Evolutionary conservation across 345 rosid genomes (phyloP), one percentile per base, ranked within the genome.

Genomic region (Pistacia vera): DNA sequence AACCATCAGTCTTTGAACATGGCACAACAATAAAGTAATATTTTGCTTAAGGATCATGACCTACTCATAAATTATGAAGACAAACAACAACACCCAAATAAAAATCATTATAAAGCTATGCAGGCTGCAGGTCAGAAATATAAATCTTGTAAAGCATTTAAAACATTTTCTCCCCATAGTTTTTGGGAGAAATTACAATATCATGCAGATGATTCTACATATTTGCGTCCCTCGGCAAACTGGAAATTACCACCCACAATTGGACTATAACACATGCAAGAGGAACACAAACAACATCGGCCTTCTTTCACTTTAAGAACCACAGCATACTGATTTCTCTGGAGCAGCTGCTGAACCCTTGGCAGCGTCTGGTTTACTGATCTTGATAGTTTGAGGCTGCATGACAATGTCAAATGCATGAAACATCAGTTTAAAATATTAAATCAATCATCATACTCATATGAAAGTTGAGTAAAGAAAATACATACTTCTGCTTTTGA

Each of bases 341-440:
- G 88, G 78, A 71, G 91, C 63, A 81, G 86, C 86, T 25, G 83
- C 66, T 0, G 80, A 82, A 25, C 85, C 80, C 35, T 81, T 85
- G 48, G 78, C 67, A 20, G 70, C 78, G 56, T 90, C 91, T 41
- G 82, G 83, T 75, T 88, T 90, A 74, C 84, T 90, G 78, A 90
- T 87, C 83, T 85, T 90, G 82, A 90, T 82, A 36, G 91, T 86
- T 75, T 84, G 90, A n/a, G 92, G 86, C 91, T 84, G 89, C 73
- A 83, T 66, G 70, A n/a, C 62, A 62, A 66, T 4, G 30, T 61
- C 57, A 48, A 48, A 72, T 61, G 28, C 16, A 46, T 28, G 58
- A 72, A 48, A 72, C 11, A 17, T 51, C n/a, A 48, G 20, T 25
- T 60, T 62, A 48, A 63, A 13, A 48, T 46, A 52, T 48, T 17